Conservation (phyloP, 2,329 filamentous ascomycete species). For the Alternaria sp. region DNA sequence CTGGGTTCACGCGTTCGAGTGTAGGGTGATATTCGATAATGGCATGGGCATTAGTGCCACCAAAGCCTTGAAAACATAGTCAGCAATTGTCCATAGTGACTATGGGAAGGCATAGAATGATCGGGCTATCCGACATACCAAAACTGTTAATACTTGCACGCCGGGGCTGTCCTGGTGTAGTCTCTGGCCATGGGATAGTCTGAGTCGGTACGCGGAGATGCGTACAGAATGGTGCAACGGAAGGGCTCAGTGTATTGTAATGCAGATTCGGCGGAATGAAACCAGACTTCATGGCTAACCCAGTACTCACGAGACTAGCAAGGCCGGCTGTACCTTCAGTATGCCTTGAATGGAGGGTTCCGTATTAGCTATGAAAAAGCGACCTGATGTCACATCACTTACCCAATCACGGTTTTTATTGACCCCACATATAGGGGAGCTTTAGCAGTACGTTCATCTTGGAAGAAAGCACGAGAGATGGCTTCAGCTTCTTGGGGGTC, state of each 20-base stretch:
- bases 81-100: not conserved
- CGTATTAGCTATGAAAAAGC: not conserved
- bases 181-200: slow-evolving; percentile 21
- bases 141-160: slow-evolving; percentile 37
- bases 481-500: not conserved
- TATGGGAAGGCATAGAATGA: not conserved
- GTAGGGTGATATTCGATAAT: slow-evolving; percentile 15
- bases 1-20: too few relatives aligned
- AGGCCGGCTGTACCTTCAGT: slow-evolving; percentile 45
- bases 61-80: slow-evolving; percentile 19
- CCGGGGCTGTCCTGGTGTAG: slow-evolving; percentile 2
- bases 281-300: slow-evolving; percentile 36
- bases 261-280: slow-evolving; percentile 48
- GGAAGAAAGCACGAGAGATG: slow-evolving; percentile 24
- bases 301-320: slow-evolving; percentile 50
- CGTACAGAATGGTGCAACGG: slow-evolving; percentile 36
- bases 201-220: slow-evolving; percentile 21
- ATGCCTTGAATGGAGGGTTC: not conserved
- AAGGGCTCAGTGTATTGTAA: slow-evolving; percentile 26
- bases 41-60: slow-evolving; percentile 39
- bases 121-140: slow-evolving; percentile 12
- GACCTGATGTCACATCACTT: not conserved
- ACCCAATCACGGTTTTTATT: slow-evolving; percentile 49
- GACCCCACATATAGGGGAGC: slow-evolving; percentile 1
- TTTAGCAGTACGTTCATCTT: not conserved